Base-by-base conservation (phyloP, 208 protist species). In the Leishmania mexicana region DNA sequence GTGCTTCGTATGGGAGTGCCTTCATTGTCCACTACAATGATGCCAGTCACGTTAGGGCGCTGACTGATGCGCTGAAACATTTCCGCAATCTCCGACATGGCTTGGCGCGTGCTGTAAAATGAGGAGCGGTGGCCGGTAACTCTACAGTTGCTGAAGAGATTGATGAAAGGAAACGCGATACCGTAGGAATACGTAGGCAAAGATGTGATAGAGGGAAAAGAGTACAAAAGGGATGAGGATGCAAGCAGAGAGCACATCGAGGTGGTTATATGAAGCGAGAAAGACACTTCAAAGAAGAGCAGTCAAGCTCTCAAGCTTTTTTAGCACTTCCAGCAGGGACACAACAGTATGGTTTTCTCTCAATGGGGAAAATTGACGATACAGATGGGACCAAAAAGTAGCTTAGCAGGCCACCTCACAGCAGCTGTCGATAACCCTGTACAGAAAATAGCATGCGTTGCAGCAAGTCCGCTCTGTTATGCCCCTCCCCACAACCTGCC, bases 21-120 rank as follows among this genome's bases (percentile, higher is more conserved):
- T 51, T 99, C 96, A 75, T 89, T 94, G 83, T 99, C 98, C 15
- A 98, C 95, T 15, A 99, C 97, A 77, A 99, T 94, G 78, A 99
- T 97, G 49, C 98, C 98, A 35, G 93, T 90, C 24, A 99, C 98
- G 78, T 99, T 99, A 7, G 97, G 97, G 65, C 98, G 92, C 81
- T 96, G 93, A 80, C 94, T 98, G 84, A 99, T 98, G 65, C 98
- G 89, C 83, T 97, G 95, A 83, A 99, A 96, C 8, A 97, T 99
- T 87, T 99, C 98, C 84, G 99, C 94, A 53, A 98, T 97, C 75
- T 97, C 94, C 62, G 95, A 95, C 94, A 98, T 98, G 60, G n/a
- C n/a, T 74, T 72, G 51, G 35, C 3, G 38, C 7, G n/a, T 65
- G 11, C 57, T 65, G 75, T 51, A 35, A 65, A 38, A 6, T 21